Percentiles rank a stretch among this genome's conserved stretches.
phyloP scores from a whole-genome alignment of 192 early-diverging fungal genomes.

The Diversispora eburnea region DNA sequence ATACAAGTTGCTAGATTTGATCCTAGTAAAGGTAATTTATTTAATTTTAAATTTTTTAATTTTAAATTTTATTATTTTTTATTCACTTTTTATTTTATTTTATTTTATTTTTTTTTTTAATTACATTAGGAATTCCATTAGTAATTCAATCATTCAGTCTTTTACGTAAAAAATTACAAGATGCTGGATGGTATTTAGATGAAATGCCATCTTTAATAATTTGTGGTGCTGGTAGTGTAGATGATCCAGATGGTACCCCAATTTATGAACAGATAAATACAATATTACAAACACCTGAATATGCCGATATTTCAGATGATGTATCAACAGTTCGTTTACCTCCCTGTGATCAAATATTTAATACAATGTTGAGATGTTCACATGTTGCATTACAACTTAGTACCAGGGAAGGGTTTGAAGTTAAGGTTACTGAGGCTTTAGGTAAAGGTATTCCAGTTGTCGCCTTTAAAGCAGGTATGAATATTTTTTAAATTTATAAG shows the following conservation, averaged over 20 bases:
- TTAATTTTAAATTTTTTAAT: too few species aligned
- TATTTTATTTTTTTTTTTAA: too few species aligned
- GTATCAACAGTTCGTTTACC: conserved; percentile 64
- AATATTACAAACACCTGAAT: conserved; percentile 47
- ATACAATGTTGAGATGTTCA: conserved; percentile 66
- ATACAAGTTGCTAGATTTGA: conserved; percentile 82
- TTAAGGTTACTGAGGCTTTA: conserved; percentile 85
- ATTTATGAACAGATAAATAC: conserved; percentile 58
- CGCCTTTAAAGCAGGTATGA: conserved; percentile 57
- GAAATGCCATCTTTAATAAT: conserved; percentile 5
- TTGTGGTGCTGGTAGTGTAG: conserved; percentile 73
- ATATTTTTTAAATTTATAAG: conserved; percentile 33
- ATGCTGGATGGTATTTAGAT: conserved; percentile 2
- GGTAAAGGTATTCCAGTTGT: conserved; percentile 67
- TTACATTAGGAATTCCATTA: conserved; percentile 54
- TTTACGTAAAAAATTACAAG: conserved; percentile 56
- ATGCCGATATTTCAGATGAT: conserved; percentile 48
- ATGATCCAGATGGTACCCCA: conserved; percentile 77
- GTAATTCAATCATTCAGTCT: conserved; percentile 65
- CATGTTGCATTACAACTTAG: conserved; percentile 82
- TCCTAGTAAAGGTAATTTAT: conserved; percentile 67
- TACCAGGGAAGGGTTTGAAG: conserved; percentile 89
- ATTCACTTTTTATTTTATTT: too few species aligned
- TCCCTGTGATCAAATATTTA: conserved; percentile 76
- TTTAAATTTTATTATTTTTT: too few species aligned